phyloP scores from a whole-genome alignment of 805 yeast genomes.

The Saturnispora bothae region DNA sequence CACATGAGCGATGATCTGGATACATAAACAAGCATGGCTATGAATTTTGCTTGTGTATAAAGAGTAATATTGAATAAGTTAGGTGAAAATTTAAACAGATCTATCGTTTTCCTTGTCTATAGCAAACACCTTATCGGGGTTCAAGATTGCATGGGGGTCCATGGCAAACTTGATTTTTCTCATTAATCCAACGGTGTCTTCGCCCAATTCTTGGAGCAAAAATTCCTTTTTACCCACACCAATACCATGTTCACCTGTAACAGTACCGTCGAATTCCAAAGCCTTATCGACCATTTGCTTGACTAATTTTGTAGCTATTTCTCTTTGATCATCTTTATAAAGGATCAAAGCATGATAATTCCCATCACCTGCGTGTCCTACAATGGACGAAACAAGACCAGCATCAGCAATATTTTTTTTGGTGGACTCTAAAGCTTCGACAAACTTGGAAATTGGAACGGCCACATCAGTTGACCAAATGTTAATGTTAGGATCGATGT shows the following conservation, averaged over 20 bases:
- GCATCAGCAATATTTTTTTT: conserved; percentile 49
- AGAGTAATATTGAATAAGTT: too few relatives aligned
- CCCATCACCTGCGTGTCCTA: conserved; percentile 91
- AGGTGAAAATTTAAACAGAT: conserved; percentile 8
- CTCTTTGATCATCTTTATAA: conserved; percentile 44
- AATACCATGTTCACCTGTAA: conserved; percentile 86
- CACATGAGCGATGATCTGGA: too few relatives aligned
- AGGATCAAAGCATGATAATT: conserved; percentile 69
- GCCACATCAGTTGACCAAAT: conserved; percentile 90
- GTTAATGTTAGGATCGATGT: conserved; percentile 46
- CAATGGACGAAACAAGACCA: conserved; percentile 53
- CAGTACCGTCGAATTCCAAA: conserved; percentile 61
- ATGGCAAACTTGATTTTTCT: conserved; percentile 61
- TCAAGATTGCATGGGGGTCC: conserved; percentile 65
- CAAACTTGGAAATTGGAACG: conserved; percentile 67
- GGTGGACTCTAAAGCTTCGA: conserved; percentile 51
- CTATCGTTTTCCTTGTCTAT: conserved; percentile 44
- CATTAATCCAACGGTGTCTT: conserved; percentile 62
- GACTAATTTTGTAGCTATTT: conserved; percentile 44
- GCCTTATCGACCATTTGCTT: conserved; percentile 67
- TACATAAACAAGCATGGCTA: too few relatives aligned
- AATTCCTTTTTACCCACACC: conserved; percentile 70
- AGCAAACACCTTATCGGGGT: conserved; percentile 71
- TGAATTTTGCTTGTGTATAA: too few relatives aligned
- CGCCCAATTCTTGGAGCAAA: conserved; percentile 56